phyloP scores from a whole-genome alignment of 2,329 filamentous ascomycete genomes.

The Calcarisporium arbuscula region DNA sequence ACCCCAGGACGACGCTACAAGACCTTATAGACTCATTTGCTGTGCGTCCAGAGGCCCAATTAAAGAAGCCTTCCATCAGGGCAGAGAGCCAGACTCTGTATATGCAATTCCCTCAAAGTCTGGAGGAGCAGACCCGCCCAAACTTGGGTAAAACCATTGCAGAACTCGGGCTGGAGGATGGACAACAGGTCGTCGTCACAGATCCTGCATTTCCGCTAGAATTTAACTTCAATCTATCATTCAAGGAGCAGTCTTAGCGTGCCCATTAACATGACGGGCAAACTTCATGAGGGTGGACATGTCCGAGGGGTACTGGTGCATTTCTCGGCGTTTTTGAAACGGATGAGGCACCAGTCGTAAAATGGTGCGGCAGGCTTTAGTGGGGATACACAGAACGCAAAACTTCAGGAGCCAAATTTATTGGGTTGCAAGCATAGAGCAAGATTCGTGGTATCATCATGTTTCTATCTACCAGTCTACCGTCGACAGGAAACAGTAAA shows the following conservation, averaged over 20 bases:
- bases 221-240: constrained; percentile 50
- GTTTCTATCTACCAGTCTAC: constrained; percentile 21
- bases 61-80: constrained; percentile 88
- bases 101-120: constrained; percentile 73
- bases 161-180: constrained; percentile 66
- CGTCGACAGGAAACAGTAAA: constrained; percentile 17
- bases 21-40: constrained; percentile 83
- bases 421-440: too few relatives aligned
- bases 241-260: constrained; percentile 23
- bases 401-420: too few relatives aligned
- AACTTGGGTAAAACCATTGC: constrained; percentile 74
- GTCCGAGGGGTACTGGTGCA: constrained; percentile 9
- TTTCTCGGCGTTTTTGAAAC: constrained; percentile 22
- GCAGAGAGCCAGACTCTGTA: constrained; percentile 78
- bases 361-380: not conserved
- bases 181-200: constrained; percentile 85
- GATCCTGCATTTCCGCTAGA: constrained; percentile 82
- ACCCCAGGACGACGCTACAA: constrained; percentile 65
- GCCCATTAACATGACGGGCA: not conserved
- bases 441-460: constrained; percentile 26
- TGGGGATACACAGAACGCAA: too few relatives aligned
- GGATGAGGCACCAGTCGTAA: constrained; percentile 3
- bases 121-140: constrained; percentile 77
- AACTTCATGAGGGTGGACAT: not conserved
- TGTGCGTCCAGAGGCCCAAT: constrained; percentile 77